phyloP scores from a whole-genome alignment of 108 stramenopile genomes.

The Cylindrotheca fusiformis region DNA sequence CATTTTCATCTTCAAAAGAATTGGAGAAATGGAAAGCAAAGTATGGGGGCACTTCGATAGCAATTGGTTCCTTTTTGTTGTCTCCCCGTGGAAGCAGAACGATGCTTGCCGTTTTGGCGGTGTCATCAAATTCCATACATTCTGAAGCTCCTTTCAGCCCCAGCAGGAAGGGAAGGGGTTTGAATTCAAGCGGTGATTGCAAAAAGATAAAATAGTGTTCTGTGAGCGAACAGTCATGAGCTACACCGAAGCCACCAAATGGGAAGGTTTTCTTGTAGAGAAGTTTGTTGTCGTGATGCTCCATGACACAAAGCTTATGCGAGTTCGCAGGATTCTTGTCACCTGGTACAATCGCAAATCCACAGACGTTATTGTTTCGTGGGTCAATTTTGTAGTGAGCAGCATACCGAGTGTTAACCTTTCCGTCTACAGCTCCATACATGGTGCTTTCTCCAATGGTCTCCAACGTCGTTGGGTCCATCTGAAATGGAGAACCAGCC shows the following conservation, averaged over 20 bases:
- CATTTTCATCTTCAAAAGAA: constrained; percentile 45
- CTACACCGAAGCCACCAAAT: constrained; percentile 25
- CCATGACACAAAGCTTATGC: constrained; percentile 10
- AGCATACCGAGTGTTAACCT: constrained; percentile 23
- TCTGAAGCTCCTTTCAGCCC: constrained; percentile 29
- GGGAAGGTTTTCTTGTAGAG: constrained; percentile 1
- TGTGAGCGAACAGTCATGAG: constrained; percentile 41
- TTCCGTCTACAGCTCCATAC: constrained; percentile 28
- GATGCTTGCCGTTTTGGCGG: constrained; percentile 14
- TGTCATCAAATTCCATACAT: constrained; percentile 27
- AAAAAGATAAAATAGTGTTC: constrained; percentile 37
- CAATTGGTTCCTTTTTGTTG: constrained; percentile 10
- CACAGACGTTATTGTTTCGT: constrained; percentile 6
- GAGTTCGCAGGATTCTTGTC: constrained; percentile 21
- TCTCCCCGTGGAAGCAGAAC: constrained; percentile 27
- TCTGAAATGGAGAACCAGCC: constrained; percentile 37
- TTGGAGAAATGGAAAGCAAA: constrained; percentile 49
- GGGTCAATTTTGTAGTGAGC: constrained; percentile 49
- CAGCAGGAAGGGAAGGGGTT: constrained; percentile 25
- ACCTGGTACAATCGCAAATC: constrained; percentile 1
- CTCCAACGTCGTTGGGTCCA: constrained; percentile 47
- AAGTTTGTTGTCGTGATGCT: constrained; percentile 23
- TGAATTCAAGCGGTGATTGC: background rate
- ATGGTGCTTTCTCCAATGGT: constrained; percentile 23
- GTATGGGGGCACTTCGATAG: constrained; percentile 21